Evolutionary conservation across 495 filamentous ascomycete species (phyloP).

Genomic region (Penicillium paxilli): DNA sequence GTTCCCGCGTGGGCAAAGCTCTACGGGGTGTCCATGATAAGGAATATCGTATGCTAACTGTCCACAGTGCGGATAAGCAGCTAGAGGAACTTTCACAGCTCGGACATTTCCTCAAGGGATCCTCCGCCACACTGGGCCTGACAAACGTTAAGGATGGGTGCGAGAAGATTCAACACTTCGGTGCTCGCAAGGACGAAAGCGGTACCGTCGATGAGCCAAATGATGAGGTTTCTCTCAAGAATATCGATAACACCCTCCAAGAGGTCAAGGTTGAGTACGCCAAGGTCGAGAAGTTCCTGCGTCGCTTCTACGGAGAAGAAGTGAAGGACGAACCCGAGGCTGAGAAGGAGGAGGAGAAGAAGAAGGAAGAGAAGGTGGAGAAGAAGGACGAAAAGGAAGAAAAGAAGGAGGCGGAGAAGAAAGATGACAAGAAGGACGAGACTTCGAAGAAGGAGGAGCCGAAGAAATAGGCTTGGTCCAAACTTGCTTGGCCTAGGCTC

Average conservation of each 20-base stretch:
- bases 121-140: slow-evolving; percentile 93
- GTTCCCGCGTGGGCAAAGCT: no score
- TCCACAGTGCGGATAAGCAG: slow-evolving; percentile 58
- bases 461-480: slow-evolving; percentile 14
- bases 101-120: slow-evolving; percentile 96
- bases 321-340: slow-evolving; percentile 15
- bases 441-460: slow-evolving; percentile 6
- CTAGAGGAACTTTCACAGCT: slow-evolving; percentile 74
- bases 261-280: slow-evolving; percentile 74
- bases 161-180: slow-evolving; percentile 95
- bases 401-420: slow-evolving; percentile 4
- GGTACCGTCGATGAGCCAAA: slow-evolving; percentile 64
- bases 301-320: slow-evolving; percentile 65
- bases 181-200: slow-evolving; percentile 73
- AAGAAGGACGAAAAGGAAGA: slow-evolving; percentile 11
- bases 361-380: slow-evolving; percentile 10
- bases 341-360: slow-evolving; percentile 11
- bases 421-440: slow-evolving; percentile 2
- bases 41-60: no score
- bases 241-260: slow-evolving; percentile 67
- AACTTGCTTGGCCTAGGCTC: neutral
- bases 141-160: slow-evolving; percentile 90
- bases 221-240: slow-evolving; percentile 61
- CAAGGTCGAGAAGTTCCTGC: slow-evolving; percentile 71
- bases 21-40: no score